Conservation (phyloP, 2,329 filamentous ascomycete species). For the Trichoderma asperellum region DNA sequence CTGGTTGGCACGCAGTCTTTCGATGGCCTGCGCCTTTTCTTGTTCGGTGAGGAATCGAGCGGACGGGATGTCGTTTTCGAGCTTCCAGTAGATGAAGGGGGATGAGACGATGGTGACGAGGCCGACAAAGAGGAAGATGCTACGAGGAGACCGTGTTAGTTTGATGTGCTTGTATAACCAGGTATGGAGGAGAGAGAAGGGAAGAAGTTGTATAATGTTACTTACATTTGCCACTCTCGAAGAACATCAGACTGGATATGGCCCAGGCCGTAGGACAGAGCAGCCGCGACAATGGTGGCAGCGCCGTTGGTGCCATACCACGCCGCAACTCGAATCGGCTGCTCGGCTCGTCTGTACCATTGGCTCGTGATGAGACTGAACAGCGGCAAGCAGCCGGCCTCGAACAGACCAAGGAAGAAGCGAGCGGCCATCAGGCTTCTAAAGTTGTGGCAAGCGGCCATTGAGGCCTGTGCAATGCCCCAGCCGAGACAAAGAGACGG, state of each 20-base stretch:
- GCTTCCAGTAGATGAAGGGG: constrained; percentile 61
- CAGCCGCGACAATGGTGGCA: constrained; percentile 60
- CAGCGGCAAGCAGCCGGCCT: constrained; percentile 56
- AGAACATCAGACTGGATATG: constrained; percentile 48
- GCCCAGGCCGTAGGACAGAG: constrained; percentile 60
- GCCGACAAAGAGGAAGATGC: constrained; percentile 62
- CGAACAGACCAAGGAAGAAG: constrained; percentile 52
- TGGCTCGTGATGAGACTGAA: constrained; percentile 53
- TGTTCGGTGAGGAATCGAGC: constrained; percentile 63
- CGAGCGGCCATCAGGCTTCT: constrained; percentile 53
- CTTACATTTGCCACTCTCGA: constrained; percentile 30
- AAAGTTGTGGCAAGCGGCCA: constrained; percentile 54
- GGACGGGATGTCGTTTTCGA: constrained; percentile 62
- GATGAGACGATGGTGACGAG: constrained; percentile 62
- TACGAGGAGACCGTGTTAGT: constrained; percentile 19
- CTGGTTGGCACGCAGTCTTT: constrained; percentile 73
- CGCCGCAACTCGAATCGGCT: constrained; percentile 63
- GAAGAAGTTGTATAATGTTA: background rate
- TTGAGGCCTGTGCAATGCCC: constrained; percentile 49
- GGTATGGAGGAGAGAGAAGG: background rate
- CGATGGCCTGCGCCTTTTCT: constrained; percentile 69
- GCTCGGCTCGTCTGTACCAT: constrained; percentile 57
- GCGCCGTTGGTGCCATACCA: constrained; percentile 68
- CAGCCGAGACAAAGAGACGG: constrained; percentile 52
- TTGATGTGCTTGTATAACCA: background rate